phyloP scores from a whole-genome alignment of 768 basidiomycete species.

The Boletus edulis region DNA sequence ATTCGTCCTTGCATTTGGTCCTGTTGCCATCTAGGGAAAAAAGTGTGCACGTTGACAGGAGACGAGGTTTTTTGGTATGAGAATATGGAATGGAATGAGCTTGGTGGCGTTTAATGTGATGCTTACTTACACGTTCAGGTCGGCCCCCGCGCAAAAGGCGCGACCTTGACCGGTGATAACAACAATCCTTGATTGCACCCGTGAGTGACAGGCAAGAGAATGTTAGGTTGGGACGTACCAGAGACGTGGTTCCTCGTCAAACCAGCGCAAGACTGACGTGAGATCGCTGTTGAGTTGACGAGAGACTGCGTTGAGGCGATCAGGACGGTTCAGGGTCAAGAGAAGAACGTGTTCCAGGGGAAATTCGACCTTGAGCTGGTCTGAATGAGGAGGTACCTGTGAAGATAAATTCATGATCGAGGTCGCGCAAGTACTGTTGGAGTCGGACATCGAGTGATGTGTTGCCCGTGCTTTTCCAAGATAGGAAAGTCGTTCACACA shows the following conservation, averaged over 20 bases:
- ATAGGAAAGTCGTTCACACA: slow-evolving; percentile 11
- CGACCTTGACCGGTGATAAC: slow-evolving; percentile 74
- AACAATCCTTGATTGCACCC: slow-evolving; percentile 51
- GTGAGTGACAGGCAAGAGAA: neutral
- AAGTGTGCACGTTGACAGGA: neutral
- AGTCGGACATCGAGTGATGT: neutral
- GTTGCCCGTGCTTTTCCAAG: neutral
- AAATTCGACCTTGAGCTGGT: slow-evolving; percentile 38
- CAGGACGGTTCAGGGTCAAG: slow-evolving; percentile 65
- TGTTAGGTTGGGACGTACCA: slow-evolving; percentile 47
- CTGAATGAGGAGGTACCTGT: slow-evolving; percentile 30
- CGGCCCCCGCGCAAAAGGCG: slow-evolving; percentile 77
- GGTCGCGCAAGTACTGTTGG: neutral
- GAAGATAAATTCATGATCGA: neutral
- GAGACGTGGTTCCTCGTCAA: slow-evolving; percentile 66
- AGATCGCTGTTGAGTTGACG: slow-evolving; percentile 56
- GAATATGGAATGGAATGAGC: neutral
- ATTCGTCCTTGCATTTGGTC: slow-evolving; percentile 43
- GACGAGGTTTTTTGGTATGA: neutral
- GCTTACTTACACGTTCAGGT: slow-evolving; percentile 62
- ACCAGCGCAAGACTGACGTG: slow-evolving; percentile 59
- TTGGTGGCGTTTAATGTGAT: neutral
- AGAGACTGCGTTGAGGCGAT: slow-evolving; percentile 71
- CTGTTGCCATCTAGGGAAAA: slow-evolving; percentile 53
- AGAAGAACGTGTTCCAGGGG: slow-evolving; percentile 52